Evolutionary conservation across 2,329 filamentous ascomycete genomes (phyloP).

Genomic region (Tolypocladium amazonense): DNA sequence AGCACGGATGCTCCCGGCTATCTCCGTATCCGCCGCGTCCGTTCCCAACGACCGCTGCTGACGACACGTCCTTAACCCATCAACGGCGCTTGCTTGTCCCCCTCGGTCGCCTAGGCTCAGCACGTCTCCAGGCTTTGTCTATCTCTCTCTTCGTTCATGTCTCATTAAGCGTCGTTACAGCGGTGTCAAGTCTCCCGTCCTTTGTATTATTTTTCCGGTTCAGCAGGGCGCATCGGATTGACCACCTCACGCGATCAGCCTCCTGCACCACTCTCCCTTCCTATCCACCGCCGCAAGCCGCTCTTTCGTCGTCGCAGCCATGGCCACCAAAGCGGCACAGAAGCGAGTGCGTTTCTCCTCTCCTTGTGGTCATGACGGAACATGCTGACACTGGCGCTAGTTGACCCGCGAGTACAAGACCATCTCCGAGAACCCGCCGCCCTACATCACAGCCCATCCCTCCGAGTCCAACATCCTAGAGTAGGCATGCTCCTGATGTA

Average conservation of each 20-base stretch:
- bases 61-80: neutral
- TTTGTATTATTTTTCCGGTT: neutral
- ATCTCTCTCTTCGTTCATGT: neutral
- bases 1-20: neutral
- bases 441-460: conserved; percentile 80
- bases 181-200: neutral
- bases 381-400: conserved; percentile 22
- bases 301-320: conserved; percentile 20
- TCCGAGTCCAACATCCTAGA: conserved; percentile 88
- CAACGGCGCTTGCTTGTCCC: neutral
- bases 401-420: conserved; percentile 53
- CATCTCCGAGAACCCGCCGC: conserved; percentile 65
- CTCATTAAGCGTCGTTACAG: neutral
- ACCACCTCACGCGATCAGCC: conserved; percentile 12
- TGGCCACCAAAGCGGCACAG: conserved; percentile 64
- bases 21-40: neutral
- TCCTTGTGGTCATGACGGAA: neutral
- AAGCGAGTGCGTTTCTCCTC: conserved; percentile 46
- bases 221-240: neutral
- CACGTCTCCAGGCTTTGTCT: neutral
- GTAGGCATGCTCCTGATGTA: conserved; percentile 31
- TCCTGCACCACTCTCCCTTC: neutral
- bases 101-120: neutral
- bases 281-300: neutral
- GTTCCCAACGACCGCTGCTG: neutral